Evolutionary conservation across 2,329 filamentous ascomycete species (phyloP).

Genomic region (Cladobotryum mycophilum): DNA sequence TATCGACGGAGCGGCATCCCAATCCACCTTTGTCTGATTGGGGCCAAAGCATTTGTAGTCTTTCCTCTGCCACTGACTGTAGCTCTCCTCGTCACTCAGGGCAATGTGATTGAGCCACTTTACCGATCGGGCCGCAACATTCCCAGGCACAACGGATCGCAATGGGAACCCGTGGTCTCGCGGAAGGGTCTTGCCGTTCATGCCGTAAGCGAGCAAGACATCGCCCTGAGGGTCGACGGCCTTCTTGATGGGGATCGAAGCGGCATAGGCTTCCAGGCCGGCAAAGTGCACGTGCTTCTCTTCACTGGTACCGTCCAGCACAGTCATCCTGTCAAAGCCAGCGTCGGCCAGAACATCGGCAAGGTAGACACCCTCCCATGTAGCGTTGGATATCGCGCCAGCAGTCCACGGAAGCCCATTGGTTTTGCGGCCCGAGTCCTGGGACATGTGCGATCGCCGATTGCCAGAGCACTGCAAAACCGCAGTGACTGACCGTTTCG

Average conservation of each 20-base stretch:
- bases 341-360: constrained; percentile 51
- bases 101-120: constrained; percentile 63
- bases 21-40: constrained; percentile 54
- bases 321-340: constrained; percentile 39
- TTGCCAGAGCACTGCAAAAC: constrained; percentile 57
- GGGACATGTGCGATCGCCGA: constrained; percentile 53
- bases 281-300: constrained; percentile 51
- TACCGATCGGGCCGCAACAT: constrained; percentile 60
- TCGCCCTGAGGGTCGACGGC: constrained; percentile 55
- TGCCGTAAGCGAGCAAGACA: constrained; percentile 59
- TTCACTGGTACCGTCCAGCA: constrained; percentile 30
- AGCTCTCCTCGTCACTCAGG: constrained; percentile 59
- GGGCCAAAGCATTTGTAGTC: constrained; percentile 67
- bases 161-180: constrained; percentile 62
- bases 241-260: constrained; percentile 54
- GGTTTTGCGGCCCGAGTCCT: constrained; percentile 35
- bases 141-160: constrained; percentile 56
- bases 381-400: constrained; percentile 54
- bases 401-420: constrained; percentile 55
- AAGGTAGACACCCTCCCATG: constrained; percentile 52
- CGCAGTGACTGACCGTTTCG: constrained; percentile 44
- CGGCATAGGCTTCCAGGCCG: constrained; percentile 54
- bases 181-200: constrained; percentile 59
- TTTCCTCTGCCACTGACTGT: constrained; percentile 58
- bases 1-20: constrained; percentile 57